phyloP scores from a whole-genome alignment of 106 monocot species.

The Dendrobium chrysotoxum region DNA sequence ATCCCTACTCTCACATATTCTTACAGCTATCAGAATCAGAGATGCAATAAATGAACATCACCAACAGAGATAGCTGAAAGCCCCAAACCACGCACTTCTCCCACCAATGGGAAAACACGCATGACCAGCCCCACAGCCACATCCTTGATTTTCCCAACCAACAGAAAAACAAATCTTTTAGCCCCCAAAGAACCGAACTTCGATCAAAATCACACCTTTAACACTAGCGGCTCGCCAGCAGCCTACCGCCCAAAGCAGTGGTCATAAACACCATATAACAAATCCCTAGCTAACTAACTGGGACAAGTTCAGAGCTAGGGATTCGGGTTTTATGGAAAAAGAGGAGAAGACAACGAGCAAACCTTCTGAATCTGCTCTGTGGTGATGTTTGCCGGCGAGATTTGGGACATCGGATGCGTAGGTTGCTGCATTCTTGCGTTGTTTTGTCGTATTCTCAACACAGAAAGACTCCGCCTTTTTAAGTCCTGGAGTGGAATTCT shows the following conservation, averaged over 20 bases:
- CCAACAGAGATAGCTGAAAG: background rate
- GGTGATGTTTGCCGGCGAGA: constrained; percentile 25
- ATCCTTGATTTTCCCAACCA: background rate
- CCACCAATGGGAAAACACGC: background rate
- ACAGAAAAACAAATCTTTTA: background rate
- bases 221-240: background rate
- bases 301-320: background rate
- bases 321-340: background rate
- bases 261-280: background rate
- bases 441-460: background rate
- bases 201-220: background rate
- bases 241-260: background rate
- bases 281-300: background rate
- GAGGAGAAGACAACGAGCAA: background rate
- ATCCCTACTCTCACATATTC: no score
- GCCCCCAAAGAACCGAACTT: background rate
- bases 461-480: background rate
- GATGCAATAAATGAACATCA: background rate
- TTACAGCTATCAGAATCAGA: background rate
- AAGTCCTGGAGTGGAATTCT: background rate
- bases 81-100: no score
- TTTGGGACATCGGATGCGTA: constrained; percentile 16
- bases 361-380: constrained; percentile 50
- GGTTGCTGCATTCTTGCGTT: constrained; percentile 6
- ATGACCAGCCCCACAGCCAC: background rate